These are phyloP conservation scores for Eucalyptus leucophloia DNA, from an alignment of 345 rosid species.

Conservation along the genomic window DNA sequence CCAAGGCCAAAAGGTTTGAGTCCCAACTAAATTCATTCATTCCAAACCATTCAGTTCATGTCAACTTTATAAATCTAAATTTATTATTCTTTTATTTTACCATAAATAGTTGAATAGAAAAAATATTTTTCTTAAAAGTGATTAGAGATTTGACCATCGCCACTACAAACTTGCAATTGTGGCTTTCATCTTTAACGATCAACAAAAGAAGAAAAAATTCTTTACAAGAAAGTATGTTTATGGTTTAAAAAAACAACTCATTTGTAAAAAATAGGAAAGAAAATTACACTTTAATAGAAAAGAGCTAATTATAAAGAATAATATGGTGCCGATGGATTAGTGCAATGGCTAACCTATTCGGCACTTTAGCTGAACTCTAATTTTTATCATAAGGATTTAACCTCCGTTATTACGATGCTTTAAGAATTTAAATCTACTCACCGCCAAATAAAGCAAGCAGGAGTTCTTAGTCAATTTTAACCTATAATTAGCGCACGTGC, in stretches of 20 bases:
- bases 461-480: background rate
- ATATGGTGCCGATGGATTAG: background rate
- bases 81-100: background rate
- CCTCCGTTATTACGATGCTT: no score
- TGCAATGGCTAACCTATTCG: background rate
- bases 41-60: accelerated
- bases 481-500: background rate
- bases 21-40: background rate
- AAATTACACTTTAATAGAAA: background rate
- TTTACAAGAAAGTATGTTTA: background rate
- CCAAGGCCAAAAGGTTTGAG: accelerated
- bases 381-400: no score
- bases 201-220: background rate
- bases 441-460: background rate
- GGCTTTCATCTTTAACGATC: background rate
- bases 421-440: background rate
- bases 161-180: background rate
- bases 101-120: background rate
- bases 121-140: no score
- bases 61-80: background rate
- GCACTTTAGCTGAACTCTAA: background rate
- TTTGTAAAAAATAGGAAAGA: background rate
- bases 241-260: background rate
- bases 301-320: background rate
- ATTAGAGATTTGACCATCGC: background rate